Conservation (phyloP, 2,329 filamentous ascomycete genomes). For the Arthrinium phaeospermum region DNA sequence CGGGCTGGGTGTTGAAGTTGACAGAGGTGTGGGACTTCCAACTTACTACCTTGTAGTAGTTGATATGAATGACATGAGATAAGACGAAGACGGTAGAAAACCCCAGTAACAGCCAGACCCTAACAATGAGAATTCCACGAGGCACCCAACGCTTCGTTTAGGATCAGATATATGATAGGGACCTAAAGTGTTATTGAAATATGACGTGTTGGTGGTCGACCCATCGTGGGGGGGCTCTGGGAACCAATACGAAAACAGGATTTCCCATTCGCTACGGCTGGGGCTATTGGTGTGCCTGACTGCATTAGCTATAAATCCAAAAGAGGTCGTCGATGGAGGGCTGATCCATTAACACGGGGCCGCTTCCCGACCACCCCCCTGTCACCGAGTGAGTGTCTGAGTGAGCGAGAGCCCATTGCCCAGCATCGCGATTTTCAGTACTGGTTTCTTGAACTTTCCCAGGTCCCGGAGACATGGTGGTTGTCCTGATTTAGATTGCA, state of each 20-base stretch:
- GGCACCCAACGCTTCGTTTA: background rate
- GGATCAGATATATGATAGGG: constrained; percentile 3
- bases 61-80: background rate
- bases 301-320: constrained; percentile 14
- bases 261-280: constrained; percentile 12
- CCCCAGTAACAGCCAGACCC: background rate
- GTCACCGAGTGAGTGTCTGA: background rate
- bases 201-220: constrained; percentile 11
- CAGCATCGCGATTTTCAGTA: background rate
- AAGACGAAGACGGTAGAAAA: background rate
- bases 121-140: background rate
- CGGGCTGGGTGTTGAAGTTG: background rate
- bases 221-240: background rate
- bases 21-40: background rate
- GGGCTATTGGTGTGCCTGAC: constrained; percentile 11
- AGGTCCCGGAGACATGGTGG: background rate
- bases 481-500: constrained; percentile 6
- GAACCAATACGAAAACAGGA: constrained; percentile 13
- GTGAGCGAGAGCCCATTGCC: background rate
- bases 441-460: constrained; percentile 4
- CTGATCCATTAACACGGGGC: background rate
- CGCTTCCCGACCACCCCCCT: background rate
- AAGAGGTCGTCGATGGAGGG: background rate
- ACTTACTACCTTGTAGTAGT: background rate
- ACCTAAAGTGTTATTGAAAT: background rate